Percentiles rank a stretch among this genome's conserved stretches.
Conservation (phyloP, 1,284 basidiomycete species). For the Kalmanozyma brasiliensis region DNA sequence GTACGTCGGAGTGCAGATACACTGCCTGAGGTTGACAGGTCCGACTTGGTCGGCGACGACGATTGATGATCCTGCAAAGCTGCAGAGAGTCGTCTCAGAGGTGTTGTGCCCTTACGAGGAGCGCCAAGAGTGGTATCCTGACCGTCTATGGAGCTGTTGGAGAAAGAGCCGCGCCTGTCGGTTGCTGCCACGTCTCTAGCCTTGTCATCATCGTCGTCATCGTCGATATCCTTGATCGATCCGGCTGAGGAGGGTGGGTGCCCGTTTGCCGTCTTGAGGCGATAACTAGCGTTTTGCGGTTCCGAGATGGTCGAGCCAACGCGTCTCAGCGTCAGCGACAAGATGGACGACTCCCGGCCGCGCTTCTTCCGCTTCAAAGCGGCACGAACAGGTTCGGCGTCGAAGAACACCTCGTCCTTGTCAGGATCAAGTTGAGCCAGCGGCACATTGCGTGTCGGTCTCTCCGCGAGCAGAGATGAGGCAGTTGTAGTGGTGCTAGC, state of each 20-base stretch:
- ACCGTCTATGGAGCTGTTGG: constrained; percentile 10
- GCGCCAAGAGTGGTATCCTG: constrained; percentile 22
- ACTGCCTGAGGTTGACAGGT: constrained; percentile 24
- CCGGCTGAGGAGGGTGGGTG: constrained; percentile 15
- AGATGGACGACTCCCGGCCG: constrained; percentile 53
- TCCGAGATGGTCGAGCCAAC: constrained; percentile 57
- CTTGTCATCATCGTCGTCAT: constrained; percentile 25
- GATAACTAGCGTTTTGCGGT: constrained; percentile 17
- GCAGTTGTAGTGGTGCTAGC: constrained; percentile 24
- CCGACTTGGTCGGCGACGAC: constrained; percentile 14
- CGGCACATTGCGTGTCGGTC: constrained; percentile 38
- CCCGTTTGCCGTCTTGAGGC: constrained; percentile 21
- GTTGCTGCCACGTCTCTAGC: constrained; percentile 3
- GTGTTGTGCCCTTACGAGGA: constrained; percentile 9
- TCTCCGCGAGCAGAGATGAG: constrained; percentile 35
- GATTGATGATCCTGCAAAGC: constrained; percentile 7
- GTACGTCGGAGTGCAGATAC: constrained; percentile 28
- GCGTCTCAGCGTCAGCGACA: constrained; percentile 54
- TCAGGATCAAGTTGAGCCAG: constrained; percentile 53
- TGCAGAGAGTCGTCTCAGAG: constrained; percentile 14
- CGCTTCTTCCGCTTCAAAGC: constrained; percentile 60
- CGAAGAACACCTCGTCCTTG: constrained; percentile 53
- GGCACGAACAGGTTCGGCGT: constrained; percentile 52
- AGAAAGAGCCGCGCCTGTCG: constrained; percentile 9
- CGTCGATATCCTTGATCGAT: constrained; percentile 18